phyloP scores from a whole-genome alignment of 768 basidiomycete species.

The Gloeopeniophorella convolvens region DNA sequence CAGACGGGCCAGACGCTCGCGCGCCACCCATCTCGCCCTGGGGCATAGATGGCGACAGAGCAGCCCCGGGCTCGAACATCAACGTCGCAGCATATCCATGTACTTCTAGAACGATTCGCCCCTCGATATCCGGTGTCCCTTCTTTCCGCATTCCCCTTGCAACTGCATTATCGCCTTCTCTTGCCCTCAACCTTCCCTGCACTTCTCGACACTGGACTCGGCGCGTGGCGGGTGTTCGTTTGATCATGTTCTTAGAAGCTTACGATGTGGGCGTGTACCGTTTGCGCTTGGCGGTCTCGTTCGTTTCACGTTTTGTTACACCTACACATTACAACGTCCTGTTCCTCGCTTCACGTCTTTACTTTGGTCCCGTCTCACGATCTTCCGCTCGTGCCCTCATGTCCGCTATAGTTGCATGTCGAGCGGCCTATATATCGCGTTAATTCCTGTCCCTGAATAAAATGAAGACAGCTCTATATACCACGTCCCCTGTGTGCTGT shows the following conservation, averaged over 20 bases:
- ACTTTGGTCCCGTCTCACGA: background rate
- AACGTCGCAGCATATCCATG: background rate
- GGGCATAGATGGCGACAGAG: conserved; percentile 28
- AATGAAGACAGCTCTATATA: conserved; percentile 5
- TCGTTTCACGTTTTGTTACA: background rate
- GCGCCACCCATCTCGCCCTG: conserved; percentile 57
- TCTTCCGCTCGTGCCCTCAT: no score
- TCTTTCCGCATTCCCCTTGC: background rate
- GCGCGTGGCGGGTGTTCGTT: conserved; percentile 1
- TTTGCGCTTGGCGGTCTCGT: background rate
- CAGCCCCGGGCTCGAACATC: conserved; percentile 1
- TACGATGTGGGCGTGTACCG: background rate
- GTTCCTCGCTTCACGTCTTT: background rate
- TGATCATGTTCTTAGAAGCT: background rate
- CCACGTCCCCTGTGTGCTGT: background rate
- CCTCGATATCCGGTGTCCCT: conserved; percentile 3
- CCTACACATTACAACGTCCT: background rate
- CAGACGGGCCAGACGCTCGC: conserved; percentile 72
- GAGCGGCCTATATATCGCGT: conserved; percentile 5
- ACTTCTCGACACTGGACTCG: background rate
- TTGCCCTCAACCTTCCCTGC: background rate
- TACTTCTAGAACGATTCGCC: conserved; percentile 7
- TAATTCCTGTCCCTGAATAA: conserved; percentile 6
- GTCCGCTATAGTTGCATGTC: no score
- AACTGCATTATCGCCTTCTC: background rate